These are phyloP conservation scores for Pichia sp. DNA, from an alignment of 1,139 yeast species.

Conservation along the genomic window DNA sequence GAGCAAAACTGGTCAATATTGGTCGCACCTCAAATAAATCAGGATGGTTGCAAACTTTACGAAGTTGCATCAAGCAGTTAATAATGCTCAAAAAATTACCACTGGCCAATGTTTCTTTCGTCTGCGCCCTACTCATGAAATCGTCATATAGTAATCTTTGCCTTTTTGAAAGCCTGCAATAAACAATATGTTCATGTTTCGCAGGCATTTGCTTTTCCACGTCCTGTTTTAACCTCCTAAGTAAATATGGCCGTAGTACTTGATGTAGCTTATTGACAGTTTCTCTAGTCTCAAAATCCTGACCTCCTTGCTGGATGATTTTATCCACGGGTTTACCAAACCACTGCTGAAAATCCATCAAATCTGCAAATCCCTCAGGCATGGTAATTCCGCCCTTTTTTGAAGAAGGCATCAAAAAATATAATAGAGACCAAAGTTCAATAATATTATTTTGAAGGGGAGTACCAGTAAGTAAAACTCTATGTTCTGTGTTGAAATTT, in stretches of 20 bases:
- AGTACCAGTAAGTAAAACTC: conserved; percentile 89
- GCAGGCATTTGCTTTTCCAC: conserved; percentile 99
- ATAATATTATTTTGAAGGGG: conserved; percentile 89
- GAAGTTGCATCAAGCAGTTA: conserved; percentile 94
- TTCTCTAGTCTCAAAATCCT: conserved; percentile 66
- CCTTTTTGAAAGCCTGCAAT: conserved; percentile 87
- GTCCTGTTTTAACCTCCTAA: conserved; percentile 90
- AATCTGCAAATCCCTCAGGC: conserved; percentile 96
- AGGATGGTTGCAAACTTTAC: conserved; percentile 97
- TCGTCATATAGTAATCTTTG: conserved; percentile 93
- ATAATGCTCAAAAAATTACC: conserved; percentile 94
- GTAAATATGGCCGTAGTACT: conserved; percentile 84
- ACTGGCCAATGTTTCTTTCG: conserved; percentile 87
- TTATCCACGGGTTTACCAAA: conserved; percentile 95
- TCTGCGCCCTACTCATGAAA: conserved; percentile 95
- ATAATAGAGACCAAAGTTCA: conserved; percentile 90
- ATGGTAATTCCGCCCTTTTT: conserved; percentile 52
- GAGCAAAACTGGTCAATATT: conserved; percentile 81
- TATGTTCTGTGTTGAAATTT: conserved; percentile 86
- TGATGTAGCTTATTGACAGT: conserved; percentile 90
- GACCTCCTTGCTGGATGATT: conserved; percentile 72
- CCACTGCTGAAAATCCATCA: conserved; percentile 97
- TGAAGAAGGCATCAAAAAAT: conserved; percentile 92
- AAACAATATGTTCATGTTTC: conserved; percentile 90
- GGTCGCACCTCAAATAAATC: conserved; percentile 96